Evolutionary conservation across 2,329 filamentous ascomycete species (phyloP), one percentile per base, ranked within the genome.

Genomic region (Talaromyces sp.): DNA sequence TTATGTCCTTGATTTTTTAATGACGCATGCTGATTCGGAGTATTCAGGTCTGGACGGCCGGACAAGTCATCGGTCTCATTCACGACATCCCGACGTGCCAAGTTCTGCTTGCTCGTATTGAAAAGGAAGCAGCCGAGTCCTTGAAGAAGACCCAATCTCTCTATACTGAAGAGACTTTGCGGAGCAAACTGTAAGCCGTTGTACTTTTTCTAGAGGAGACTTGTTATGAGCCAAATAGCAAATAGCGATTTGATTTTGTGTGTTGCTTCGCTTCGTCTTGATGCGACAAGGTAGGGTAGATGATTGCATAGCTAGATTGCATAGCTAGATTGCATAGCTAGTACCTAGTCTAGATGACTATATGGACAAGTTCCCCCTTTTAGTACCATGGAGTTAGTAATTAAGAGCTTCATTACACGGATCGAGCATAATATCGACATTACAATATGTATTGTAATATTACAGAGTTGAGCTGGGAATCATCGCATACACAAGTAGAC

Each of bases 21-120:
- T n/a, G n/a, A 4, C n/a, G n/a, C 4, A 39, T 25, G 33, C 22
- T 52, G 2, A 52, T 39, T 48, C 17, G 21, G 28, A n/a, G n/a
- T n/a, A 62, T 48, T 45, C 66, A 93, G 89, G 89, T 97, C 39
- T 99, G 94, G 94, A 97, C 94, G 19, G 91, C 93, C 8, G 94
- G 94, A 10, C 93, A 97, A 73, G 93, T 97, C 64, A 96, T 99
- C 64, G 89, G 89, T 5, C 73, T 94, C 57, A 94, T 94, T 62
- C 85, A 93, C 65, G 89, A 94, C 66, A 89, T 92, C 56, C 89
- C 89, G 8, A 89, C 87, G 0, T 93, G 89, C 68, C 81, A 82
- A 48, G 85, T 77, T 1, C 77, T 94, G 25, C 76, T 91, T 9
- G 78, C 78, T 64, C 82, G 89, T 58, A 92, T 94, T 65, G 89